Evolutionary conservation across 2,329 filamentous ascomycete genomes (phyloP).

Genomic region (Cercospora sojina): DNA sequence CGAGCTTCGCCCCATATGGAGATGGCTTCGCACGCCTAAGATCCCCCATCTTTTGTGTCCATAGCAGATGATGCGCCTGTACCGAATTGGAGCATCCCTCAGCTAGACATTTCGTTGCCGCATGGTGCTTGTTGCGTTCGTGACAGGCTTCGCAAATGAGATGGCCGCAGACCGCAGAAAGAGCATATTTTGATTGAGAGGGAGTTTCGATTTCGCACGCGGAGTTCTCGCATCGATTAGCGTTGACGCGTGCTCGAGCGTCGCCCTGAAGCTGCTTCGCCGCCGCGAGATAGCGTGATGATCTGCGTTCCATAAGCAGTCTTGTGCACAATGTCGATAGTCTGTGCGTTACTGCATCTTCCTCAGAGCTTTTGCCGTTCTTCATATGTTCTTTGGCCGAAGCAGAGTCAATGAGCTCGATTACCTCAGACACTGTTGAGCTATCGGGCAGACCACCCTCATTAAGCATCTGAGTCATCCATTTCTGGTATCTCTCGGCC

Average conservation of each 20-base stretch:
- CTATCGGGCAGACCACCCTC: conserved; percentile 31
- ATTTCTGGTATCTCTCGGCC: conserved; percentile 18
- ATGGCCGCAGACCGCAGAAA: conserved; percentile 55
- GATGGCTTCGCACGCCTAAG: conserved; percentile 23
- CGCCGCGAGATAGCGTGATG: conserved; percentile 28
- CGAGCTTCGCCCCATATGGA: conserved; percentile 50
- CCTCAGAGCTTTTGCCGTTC: not conserved
- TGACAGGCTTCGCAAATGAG: conserved; percentile 48
- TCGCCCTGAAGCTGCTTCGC: conserved; percentile 16
- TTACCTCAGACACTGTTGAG: conserved; percentile 31
- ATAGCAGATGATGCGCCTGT: conserved; percentile 44
- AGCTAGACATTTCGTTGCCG: conserved; percentile 41
- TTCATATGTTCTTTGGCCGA: not conserved
- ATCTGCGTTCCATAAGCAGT: conserved; percentile 27
- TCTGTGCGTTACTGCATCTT: conserved; percentile 22
- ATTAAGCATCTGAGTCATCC: conserved; percentile 25
- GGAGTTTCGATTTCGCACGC: conserved; percentile 8
- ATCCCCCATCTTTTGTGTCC: conserved; percentile 39
- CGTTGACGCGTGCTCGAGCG: not conserved
- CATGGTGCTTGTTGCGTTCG: conserved; percentile 20
- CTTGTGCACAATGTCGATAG: conserved; percentile 19
- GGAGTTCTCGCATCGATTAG: conserved; percentile 12
- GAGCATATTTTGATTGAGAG: conserved; percentile 21
- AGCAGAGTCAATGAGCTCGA: conserved; percentile 5
- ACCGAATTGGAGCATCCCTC: conserved; percentile 44